Evolutionary conservation across 1,284 basidiomycete species (phyloP).

Genomic region (Gomphus bonarii): DNA sequence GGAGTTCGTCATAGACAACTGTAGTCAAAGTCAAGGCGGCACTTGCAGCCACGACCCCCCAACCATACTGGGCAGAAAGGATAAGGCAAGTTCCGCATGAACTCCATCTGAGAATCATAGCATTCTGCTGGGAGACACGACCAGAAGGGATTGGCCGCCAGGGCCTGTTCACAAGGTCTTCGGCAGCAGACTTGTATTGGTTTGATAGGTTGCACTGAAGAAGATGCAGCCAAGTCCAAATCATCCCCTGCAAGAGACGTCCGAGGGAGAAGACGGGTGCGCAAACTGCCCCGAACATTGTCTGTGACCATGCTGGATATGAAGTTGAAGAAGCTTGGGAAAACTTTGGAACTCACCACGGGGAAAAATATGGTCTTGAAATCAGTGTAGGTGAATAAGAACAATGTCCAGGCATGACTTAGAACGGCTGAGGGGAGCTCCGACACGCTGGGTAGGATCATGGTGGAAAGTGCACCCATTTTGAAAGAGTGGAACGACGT

Average conservation of each 20-base stretch:
- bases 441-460: no score
- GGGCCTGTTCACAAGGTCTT: neutral
- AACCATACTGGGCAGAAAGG: neutral
- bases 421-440: neutral
- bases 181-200: neutral
- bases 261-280: neutral
- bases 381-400: neutral
- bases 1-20: neutral
- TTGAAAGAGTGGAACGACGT: no score
- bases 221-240: neutral
- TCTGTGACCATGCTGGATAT: no score
- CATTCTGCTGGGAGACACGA: neutral
- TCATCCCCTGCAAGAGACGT: neutral
- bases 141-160: neutral
- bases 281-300: neutral
- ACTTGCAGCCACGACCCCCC: neutral
- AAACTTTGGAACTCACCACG: neutral
- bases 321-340: no score
- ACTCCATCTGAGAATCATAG: neutral
- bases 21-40: neutral
- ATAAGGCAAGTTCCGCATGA: neutral
- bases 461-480: no score
- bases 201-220: neutral
- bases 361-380: neutral
- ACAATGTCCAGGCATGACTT: neutral